Evolutionary conservation across 306 rosid genomes (phyloP).

Genomic region (Vigna nakashimae): DNA sequence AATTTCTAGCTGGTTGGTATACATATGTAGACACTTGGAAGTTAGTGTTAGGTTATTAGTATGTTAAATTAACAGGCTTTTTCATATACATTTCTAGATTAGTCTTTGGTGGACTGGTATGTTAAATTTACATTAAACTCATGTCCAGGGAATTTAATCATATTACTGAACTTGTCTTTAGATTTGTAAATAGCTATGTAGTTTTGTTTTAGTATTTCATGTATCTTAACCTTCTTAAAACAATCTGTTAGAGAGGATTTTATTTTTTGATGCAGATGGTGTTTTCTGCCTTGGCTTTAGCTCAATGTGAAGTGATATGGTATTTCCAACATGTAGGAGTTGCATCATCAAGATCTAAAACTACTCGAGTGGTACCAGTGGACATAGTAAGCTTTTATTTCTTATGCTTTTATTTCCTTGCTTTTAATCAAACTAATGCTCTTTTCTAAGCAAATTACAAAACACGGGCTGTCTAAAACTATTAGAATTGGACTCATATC

Average conservation of each 20-base stretch:
- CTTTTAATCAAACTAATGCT: not conserved
- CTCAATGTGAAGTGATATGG: slow-evolving; percentile 97
- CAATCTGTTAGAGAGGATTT: slow-evolving; percentile 42
- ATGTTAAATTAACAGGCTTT: slow-evolving; percentile 7
- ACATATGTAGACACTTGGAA: slow-evolving; percentile 7
- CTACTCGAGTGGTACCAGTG: slow-evolving; percentile 75
- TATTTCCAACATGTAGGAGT: slow-evolving; percentile 95
- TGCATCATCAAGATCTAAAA: slow-evolving; percentile 84
- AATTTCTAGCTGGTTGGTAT: not conserved
- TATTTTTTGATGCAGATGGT: slow-evolving; percentile 77
- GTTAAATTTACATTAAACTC: not conserved
- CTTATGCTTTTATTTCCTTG: slow-evolving; percentile 11
- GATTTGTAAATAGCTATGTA: slow-evolving; percentile 12
- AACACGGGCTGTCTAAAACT: slow-evolving; percentile 2
- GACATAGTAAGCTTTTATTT: slow-evolving; percentile 73
- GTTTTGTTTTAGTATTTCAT: slow-evolving; percentile 25
- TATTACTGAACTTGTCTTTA: not conserved
- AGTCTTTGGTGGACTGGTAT: slow-evolving; percentile 17
- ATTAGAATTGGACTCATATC: not conserved
- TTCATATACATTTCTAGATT: slow-evolving; percentile 13
- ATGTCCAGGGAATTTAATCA: slow-evolving; percentile 16
- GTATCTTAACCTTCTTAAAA: slow-evolving; percentile 17
- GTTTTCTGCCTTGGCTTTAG: slow-evolving; percentile 97
- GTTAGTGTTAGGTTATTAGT: slow-evolving; percentile 6
- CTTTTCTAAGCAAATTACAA: slow-evolving; percentile 29